phyloP scores from a whole-genome alignment of 75 land plant genomes.

The Pinus taeda region DNA sequence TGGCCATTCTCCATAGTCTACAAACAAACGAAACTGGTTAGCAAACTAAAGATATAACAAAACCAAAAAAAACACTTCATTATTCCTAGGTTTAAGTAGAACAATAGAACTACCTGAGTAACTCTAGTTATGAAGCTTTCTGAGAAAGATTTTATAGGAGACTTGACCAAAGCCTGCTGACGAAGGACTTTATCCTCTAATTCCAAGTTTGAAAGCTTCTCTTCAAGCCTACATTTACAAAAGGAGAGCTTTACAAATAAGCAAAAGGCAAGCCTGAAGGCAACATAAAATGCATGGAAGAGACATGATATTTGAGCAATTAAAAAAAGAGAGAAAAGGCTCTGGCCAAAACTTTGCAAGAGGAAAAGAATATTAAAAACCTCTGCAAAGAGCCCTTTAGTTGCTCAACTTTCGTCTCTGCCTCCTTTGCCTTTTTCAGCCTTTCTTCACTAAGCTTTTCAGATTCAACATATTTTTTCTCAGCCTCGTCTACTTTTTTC shows the following conservation, averaged over 20 bases:
- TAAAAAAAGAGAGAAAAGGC: background rate
- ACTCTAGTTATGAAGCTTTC: conserved; percentile 43
- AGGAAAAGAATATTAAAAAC: conserved; percentile 24
- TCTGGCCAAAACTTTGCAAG: no score
- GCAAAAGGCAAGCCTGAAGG: background rate
- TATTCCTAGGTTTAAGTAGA: background rate
- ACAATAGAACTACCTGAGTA: conserved; percentile 31
- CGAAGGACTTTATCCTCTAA: conserved; percentile 85
- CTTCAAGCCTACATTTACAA: conserved; percentile 59
- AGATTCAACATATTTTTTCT: conserved; percentile 68
- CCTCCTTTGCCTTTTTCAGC: conserved; percentile 65
- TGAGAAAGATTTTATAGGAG: conserved; percentile 54
- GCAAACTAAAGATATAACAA: background rate
- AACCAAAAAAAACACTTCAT: background rate
- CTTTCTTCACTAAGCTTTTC: conserved; percentile 81
- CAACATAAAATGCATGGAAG: background rate
- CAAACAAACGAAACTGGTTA: background rate
- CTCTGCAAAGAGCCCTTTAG: conserved; percentile 83
- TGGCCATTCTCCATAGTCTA: conserved; percentile 63
- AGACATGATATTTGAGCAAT: background rate
- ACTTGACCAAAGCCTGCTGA: conserved; percentile 59
- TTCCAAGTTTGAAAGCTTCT: conserved; percentile 78
- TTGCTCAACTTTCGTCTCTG: conserved; percentile 64
- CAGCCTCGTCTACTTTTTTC: conserved; percentile 17
- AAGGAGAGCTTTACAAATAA: background rate